Evolutionary conservation across 2,329 filamentous ascomycete genomes (phyloP).

Genomic region (Fusarium dimerum): DNA sequence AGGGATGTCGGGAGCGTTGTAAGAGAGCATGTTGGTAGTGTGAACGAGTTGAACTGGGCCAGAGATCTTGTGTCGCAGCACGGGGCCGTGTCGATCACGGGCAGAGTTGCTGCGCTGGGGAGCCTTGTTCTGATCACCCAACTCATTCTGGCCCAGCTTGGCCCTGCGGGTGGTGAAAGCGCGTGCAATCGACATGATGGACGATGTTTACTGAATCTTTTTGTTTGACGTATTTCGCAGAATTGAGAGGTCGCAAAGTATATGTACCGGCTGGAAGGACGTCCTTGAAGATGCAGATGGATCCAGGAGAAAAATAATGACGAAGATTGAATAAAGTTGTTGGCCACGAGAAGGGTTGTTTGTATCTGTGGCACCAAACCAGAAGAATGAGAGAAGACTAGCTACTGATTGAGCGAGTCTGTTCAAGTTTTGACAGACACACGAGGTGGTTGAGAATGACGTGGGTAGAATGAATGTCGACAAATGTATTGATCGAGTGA

Average conservation of each 20-base stretch:
- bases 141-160: constrained; percentile 48
- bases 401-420: constrained; percentile 11
- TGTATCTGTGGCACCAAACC: constrained; percentile 22
- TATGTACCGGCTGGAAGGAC: constrained; percentile 7
- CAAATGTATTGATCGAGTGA: constrained; percentile 14
- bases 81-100: constrained; percentile 41
- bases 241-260: constrained; percentile 2
- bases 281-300: constrained; percentile 2
- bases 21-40: constrained; percentile 94
- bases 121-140: constrained; percentile 42
- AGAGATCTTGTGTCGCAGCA: constrained; percentile 75
- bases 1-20: constrained; percentile 85
- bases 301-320: background rate
- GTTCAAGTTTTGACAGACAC: constrained; percentile 11
- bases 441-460: constrained; percentile 16
- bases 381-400: constrained; percentile 7
- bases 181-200: constrained; percentile 59
- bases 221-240: constrained; percentile 5
- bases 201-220: constrained; percentile 7
- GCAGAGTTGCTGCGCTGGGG: constrained; percentile 53
- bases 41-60: constrained; percentile 83
- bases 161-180: constrained; percentile 71
- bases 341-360: constrained; percentile 1
- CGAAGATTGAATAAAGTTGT: constrained; percentile 7
- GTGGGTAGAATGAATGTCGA: constrained; percentile 11